phyloP scores from a whole-genome alignment of 345 rosid genomes.

The Gynandropsis gynandra region DNA sequence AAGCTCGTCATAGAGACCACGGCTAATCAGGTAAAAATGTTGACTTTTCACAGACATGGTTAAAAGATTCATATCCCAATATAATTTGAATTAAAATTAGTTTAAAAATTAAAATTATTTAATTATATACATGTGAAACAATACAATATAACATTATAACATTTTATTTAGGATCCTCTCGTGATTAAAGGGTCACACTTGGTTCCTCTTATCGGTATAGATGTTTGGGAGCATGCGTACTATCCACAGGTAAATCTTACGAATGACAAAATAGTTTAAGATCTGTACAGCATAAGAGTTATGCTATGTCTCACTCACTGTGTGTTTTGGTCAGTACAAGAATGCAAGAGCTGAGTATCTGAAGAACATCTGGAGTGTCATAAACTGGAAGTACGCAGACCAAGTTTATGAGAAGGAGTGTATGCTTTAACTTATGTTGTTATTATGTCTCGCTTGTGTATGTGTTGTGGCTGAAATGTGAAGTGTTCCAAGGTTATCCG shows the following conservation, averaged over 20 bases:
- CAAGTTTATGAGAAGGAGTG: constrained; percentile 41
- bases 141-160: no score
- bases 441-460: background rate
- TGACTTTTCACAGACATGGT: no score
- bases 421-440: constrained; percentile 16
- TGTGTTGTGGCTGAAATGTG: no score
- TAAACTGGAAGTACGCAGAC: constrained; percentile 79
- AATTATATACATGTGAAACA: no score
- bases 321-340: constrained; percentile 54
- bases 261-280: no score
- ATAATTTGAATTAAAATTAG: no score
- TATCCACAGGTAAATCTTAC: constrained; percentile 66
- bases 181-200: constrained; percentile 64
- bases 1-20: constrained; percentile 87
- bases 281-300: no score
- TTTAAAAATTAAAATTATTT: no score
- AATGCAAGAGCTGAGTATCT: constrained; percentile 75
- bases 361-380: constrained; percentile 89
- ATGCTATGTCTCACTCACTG: background rate
- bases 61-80: no score
- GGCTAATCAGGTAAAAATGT: constrained; percentile 64
- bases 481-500: no score
- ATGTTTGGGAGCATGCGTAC: constrained; percentile 99
- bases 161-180: constrained; percentile 92
- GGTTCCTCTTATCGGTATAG: constrained; percentile 81